A percentile compares a stretch with the other conserved stretches of the same genome.
phyloP scores from a whole-genome alignment of 2,329 filamentous ascomycete species.

The Colletotrichum spinosum region DNA sequence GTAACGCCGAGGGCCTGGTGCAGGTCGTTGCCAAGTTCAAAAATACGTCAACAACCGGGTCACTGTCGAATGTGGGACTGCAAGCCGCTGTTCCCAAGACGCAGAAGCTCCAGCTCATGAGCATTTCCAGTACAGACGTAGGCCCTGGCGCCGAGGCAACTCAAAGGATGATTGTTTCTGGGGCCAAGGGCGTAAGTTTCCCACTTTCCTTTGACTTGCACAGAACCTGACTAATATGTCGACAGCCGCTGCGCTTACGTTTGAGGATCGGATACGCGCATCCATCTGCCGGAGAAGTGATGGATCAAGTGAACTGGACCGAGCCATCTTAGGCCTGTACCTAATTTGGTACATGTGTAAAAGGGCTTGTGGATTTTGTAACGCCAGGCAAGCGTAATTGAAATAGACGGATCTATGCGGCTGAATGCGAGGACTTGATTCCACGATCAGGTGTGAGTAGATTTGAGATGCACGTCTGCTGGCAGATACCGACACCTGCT shows the following conservation, averaged over 20 bases:
- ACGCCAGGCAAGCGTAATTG: slow-evolving; percentile 30
- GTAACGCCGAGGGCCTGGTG: slow-evolving; percentile 81
- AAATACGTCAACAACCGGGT: slow-evolving; percentile 74
- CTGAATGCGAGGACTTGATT: slow-evolving; percentile 9
- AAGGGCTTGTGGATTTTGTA: slow-evolving; percentile 26
- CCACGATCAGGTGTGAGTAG: background rate
- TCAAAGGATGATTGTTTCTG: slow-evolving; percentile 89
- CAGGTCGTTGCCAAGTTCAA: slow-evolving; percentile 88
- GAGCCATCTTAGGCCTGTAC: slow-evolving; percentile 68
- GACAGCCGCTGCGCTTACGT: slow-evolving; percentile 83
- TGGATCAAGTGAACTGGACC: slow-evolving; percentile 97
- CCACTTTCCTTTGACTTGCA: too few relatives aligned
- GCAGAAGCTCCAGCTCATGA: slow-evolving; percentile 92
- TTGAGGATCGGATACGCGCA: slow-evolving; percentile 86
- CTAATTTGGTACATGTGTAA: background rate
- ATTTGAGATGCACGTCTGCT: background rate
- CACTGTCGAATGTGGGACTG: slow-evolving; percentile 80
- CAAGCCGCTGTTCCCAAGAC: slow-evolving; percentile 97
- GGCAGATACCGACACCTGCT: too few relatives aligned
- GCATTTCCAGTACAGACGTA: slow-evolving; percentile 85
- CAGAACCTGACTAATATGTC: slow-evolving; percentile 14
- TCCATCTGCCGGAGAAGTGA: slow-evolving; percentile 75
- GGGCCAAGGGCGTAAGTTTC: slow-evolving; percentile 86
- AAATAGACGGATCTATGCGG: slow-evolving; percentile 28
- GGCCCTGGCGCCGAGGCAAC: slow-evolving; percentile 84